phyloP scores from a whole-genome alignment of 768 basidiomycete genomes.

The Podaxis sp. region DNA sequence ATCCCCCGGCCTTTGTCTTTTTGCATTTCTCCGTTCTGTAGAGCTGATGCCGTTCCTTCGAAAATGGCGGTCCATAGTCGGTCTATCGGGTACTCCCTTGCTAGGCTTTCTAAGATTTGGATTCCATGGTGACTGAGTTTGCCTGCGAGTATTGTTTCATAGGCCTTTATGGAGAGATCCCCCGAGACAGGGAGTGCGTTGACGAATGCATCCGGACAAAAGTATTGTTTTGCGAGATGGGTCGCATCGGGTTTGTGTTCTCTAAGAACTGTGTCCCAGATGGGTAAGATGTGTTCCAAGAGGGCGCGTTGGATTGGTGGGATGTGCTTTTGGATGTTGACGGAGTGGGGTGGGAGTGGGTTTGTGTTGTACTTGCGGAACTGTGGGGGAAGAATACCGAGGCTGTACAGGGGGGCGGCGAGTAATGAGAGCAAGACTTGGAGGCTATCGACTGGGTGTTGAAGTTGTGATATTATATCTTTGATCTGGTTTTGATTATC shows the following conservation, averaged over 20 bases:
- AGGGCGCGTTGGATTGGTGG: slow-evolving; percentile 65
- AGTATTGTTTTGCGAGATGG: slow-evolving; percentile 62
- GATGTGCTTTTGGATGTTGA: slow-evolving; percentile 40
- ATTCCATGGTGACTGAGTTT: slow-evolving; percentile 51
- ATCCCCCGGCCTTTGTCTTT: slow-evolving; percentile 24
- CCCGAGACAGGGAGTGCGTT: slow-evolving; percentile 51
- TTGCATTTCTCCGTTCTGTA: background rate
- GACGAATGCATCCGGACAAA: slow-evolving; percentile 65
- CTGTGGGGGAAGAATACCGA: slow-evolving; percentile 60
- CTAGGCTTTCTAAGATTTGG: slow-evolving; percentile 52
- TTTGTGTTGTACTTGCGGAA: slow-evolving; percentile 45
- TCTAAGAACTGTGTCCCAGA: slow-evolving; percentile 62
- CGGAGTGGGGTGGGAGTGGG: slow-evolving; percentile 31
- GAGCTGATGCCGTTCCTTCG: slow-evolving; percentile 3
- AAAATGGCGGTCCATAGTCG: slow-evolving; percentile 59
- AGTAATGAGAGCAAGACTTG: slow-evolving; percentile 56
- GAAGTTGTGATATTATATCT: slow-evolving; percentile 44
- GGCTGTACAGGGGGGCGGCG: slow-evolving; percentile 52
- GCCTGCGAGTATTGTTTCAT: slow-evolving; percentile 59
- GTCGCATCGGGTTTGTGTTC: slow-evolving; percentile 39
- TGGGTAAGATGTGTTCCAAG: slow-evolving; percentile 62
- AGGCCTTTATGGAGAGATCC: slow-evolving; percentile 57
- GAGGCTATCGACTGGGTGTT: slow-evolving; percentile 47
- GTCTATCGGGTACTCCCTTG: slow-evolving; percentile 66
- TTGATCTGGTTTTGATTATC: slow-evolving; percentile 28